Evolutionary conservation across 1,284 basidiomycete genomes (phyloP).

Genomic region (Ganoderma sp.): DNA sequence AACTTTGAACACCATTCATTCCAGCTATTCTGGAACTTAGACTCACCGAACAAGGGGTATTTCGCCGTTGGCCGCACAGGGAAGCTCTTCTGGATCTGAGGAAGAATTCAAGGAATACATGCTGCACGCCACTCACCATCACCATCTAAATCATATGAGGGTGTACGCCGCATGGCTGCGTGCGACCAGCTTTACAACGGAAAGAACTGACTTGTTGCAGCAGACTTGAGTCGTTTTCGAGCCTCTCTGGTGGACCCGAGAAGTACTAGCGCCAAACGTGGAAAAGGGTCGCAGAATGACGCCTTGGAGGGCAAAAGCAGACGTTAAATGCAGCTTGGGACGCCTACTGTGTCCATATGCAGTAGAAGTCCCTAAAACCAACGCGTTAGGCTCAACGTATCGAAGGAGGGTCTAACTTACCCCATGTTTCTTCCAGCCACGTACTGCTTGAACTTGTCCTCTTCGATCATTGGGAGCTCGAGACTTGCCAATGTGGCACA

Average conservation of each 20-base stretch:
- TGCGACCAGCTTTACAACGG: not conserved
- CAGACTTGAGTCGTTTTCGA: not conserved
- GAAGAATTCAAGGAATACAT: conserved; percentile 1
- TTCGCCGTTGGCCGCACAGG: not conserved
- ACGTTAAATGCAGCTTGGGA: too few species aligned
- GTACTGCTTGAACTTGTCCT: too few species aligned
- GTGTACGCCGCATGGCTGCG: not conserved
- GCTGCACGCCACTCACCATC: not conserved
- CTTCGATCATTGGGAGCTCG: too few species aligned
- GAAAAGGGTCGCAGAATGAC: too few species aligned
- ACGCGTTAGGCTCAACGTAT: too few species aligned
- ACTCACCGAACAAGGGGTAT: not conserved
- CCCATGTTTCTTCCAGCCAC: too few species aligned
- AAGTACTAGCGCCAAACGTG: not conserved
- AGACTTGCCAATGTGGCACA: too few species aligned
- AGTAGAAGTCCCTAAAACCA: too few species aligned
- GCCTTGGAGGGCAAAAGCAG: too few species aligned
- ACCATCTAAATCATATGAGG: not conserved
- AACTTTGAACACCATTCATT: conserved; percentile 7
- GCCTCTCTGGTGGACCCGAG: not conserved
- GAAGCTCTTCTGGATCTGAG: not conserved
- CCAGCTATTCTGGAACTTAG: conserved; percentile 11
- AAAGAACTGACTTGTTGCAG: not conserved
- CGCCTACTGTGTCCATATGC: too few species aligned
- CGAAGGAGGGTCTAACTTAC: too few species aligned